Conservation (phyloP, 2,329 filamentous ascomycete species). For the Dothistroma pini region DNA sequence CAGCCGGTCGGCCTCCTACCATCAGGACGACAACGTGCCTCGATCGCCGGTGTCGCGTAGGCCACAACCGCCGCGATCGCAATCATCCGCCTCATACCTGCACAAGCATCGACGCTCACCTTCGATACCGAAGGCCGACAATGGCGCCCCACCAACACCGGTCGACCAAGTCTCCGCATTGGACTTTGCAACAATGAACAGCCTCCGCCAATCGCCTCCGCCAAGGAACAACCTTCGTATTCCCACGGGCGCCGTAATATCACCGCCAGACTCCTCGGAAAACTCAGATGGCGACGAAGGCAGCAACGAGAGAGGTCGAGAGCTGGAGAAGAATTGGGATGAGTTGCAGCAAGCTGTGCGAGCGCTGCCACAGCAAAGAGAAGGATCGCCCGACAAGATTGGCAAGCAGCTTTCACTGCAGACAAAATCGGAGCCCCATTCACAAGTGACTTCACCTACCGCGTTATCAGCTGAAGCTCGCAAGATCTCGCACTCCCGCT, state of each 20-base stretch:
- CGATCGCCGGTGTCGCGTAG: constrained; percentile 39
- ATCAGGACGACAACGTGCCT: constrained; percentile 36
- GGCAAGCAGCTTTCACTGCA: constrained; percentile 14
- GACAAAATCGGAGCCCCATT: constrained; percentile 34
- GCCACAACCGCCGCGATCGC: constrained; percentile 52
- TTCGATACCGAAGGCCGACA: constrained; percentile 37
- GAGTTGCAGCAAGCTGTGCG: constrained; percentile 81
- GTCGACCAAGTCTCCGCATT: constrained; percentile 24
- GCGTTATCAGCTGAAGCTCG: constrained; percentile 52
- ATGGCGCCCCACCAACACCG: constrained; percentile 28
- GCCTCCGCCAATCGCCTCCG: constrained; percentile 78
- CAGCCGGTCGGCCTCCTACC: constrained; percentile 51
- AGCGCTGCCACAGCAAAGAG: constrained; percentile 66
- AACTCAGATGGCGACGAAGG: constrained; percentile 73
- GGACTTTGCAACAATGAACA: constrained; percentile 48
- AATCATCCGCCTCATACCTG: constrained; percentile 59
- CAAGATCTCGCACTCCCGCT: constrained; percentile 60
- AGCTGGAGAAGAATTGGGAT: constrained; percentile 48
- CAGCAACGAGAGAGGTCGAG: constrained; percentile 34
- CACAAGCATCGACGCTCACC: constrained; percentile 59
- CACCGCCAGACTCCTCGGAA: constrained; percentile 79
- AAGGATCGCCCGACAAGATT: constrained; percentile 52
- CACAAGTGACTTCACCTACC: constrained; percentile 34
- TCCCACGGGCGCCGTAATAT: constrained; percentile 80
- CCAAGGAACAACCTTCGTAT: constrained; percentile 73